Conservation (phyloP, 345 rosid genomes). For the Eucalyptus pumila region DNA sequence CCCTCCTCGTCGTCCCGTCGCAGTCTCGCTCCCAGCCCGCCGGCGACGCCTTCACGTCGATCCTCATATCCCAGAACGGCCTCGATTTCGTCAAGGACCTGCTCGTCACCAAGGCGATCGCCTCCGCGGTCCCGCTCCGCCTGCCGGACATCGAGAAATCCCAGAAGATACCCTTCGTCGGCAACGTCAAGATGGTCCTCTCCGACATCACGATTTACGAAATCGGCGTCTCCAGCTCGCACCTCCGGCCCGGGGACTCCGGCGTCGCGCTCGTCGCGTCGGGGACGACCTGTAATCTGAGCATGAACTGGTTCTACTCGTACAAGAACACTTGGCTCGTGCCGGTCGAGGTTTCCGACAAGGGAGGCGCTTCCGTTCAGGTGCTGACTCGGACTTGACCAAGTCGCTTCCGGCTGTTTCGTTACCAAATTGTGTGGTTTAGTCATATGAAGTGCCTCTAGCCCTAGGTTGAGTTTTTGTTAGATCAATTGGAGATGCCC, state of each 20-base stretch:
- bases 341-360: constrained; percentile 62
- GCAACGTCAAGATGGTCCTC: constrained; percentile 46
- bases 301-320: constrained; percentile 77
- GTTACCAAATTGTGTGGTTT: neutral
- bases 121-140: constrained; percentile 58
- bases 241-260: constrained; percentile 63
- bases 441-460: neutral
- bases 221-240: constrained; percentile 58
- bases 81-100: constrained; percentile 76
- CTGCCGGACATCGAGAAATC: constrained; percentile 51
- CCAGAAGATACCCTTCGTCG: constrained; percentile 54
- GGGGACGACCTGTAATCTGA: constrained; percentile 77
- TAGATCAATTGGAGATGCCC: neutral
- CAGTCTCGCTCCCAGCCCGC: neutral
- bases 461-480: neutral
- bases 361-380: constrained; percentile 80
- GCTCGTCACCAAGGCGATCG: constrained; percentile 54
- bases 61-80: constrained; percentile 62
- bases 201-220: constrained; percentile 59
- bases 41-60: constrained; percentile 56
- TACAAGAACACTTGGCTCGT: constrained; percentile 52
- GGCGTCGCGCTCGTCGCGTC: constrained; percentile 71
- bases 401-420: neutral
- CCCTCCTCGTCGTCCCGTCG: neutral
- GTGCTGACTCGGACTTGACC: constrained; percentile 9